These are phyloP conservation scores for Patellaria atrata DNA, from an alignment of 495 filamentous ascomycete species.

Conservation along the genomic window DNA sequence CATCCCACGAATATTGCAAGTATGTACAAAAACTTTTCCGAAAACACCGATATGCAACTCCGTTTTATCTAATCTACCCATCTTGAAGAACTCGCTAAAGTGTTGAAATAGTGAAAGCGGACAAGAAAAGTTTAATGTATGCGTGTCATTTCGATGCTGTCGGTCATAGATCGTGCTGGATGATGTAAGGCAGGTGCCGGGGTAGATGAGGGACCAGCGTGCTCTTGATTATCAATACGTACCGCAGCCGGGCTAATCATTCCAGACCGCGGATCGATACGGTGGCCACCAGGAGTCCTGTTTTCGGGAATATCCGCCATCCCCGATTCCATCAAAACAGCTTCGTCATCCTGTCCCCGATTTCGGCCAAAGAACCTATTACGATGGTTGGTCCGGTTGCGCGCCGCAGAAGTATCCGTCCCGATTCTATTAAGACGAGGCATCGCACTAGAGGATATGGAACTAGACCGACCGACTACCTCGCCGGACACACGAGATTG, in stretches of 20 bases:
- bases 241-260: slow-evolving; percentile 21
- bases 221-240: slow-evolving; percentile 16
- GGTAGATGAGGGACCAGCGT: too few relatives aligned
- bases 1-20: too few relatives aligned
- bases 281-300: slow-evolving; percentile 7
- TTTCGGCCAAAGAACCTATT: slow-evolving; percentile 28
- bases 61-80: too few relatives aligned
- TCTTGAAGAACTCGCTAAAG: too few relatives aligned
- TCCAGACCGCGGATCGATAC: slow-evolving; percentile 24
- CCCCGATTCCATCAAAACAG: slow-evolving; percentile 23
- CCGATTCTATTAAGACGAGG: slow-evolving; percentile 17
- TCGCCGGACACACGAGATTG: slow-evolving; percentile 16
- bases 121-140: too few relatives aligned
- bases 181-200: too few relatives aligned
- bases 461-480: slow-evolving; percentile 19
- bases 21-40: too few relatives aligned
- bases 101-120: too few relatives aligned
- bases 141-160: too few relatives aligned
- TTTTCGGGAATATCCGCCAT: slow-evolving; percentile 26
- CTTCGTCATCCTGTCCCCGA: slow-evolving; percentile 8
- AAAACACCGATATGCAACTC: too few relatives aligned
- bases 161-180: too few relatives aligned
- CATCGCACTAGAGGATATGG: slow-evolving; percentile 7
- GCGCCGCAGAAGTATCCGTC: slow-evolving; percentile 14
- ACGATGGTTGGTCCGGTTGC: slow-evolving; percentile 19